Base-by-base conservation (phyloP, 1,139 yeast genomes). In the Taphrina communis region DNA sequence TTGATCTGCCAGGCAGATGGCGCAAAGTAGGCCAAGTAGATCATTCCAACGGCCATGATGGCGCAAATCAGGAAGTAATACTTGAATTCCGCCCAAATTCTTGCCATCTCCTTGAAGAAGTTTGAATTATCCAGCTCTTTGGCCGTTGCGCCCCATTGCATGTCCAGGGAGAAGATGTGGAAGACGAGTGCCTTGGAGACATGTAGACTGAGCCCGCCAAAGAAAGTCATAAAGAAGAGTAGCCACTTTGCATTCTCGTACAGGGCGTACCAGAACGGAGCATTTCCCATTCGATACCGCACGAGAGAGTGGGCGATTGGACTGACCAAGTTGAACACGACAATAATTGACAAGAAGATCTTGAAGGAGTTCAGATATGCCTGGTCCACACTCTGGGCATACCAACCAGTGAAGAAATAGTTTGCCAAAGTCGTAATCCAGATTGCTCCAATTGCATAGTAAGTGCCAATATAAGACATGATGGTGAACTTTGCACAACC, bases 141-240 rank as follows among this genome's bases (percentile, higher is more conserved):
- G 14, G 71, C 71, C 14, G 73, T 71, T n/a, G 72, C 71, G 12
- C 73, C 72, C 73, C 72, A 71, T 35, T 69, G 69, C 72, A 71
- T 68, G 68, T 69, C 69, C 19, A 70, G 41, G 11, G 70, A 66
- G 44, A 71, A 65, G 67, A 70, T 46, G 51, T 70, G 73, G 12
- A 66, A 62, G n/a, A 70, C 42, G 2, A 71, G 36, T n/a, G 73
- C 72, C 12, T 61, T 61, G 36, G 68, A 65, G 6, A 71, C 35
- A 39, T 70, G 72, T 48, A 72, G 69, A 19, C 72, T 68, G 12
- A 71, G 57, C 1, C 72, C 71, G 21, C 70, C 70, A n/a, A 70
- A 62, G 68, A 69, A 71, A 31, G 68, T 57, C 42, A 55, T 59
- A 68, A 71, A 65, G 50, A 70, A 55, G n/a, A 65, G 31, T 2